Base-by-base conservation (phyloP, 352 stramenopile species). In the Phytopythium montanum region DNA sequence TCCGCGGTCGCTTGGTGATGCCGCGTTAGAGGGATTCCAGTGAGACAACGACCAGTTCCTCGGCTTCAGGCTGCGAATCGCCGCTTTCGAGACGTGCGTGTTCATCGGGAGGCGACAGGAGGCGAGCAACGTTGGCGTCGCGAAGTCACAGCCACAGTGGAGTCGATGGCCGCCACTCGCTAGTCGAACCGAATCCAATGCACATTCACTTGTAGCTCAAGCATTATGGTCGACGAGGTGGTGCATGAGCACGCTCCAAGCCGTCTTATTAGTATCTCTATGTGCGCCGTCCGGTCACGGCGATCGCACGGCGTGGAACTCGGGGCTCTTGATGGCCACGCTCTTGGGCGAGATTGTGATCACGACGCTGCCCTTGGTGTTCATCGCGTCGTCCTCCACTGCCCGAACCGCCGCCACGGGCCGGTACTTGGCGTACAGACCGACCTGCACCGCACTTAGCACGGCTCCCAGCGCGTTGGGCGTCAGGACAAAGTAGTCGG, bases 351-450 rank as follows among this genome's bases (percentile, higher is more conserved):
- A 68, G 25, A 72, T 26, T 0, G 61, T 54, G 36, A 72, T 60
- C 18, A 62, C 23, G 19, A 72, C 46, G 46, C 46, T 36, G 46
- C 46, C 46, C 46, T 53, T 53, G 9, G 46, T 38, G 25, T 53
- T 28, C 46, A 38, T 38, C 13, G 36, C 26, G 26, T 53, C 46
- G 26, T 53, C 46, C 5, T 1, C 13, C 4, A 23, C 25, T 1
- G 41, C n/a, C 13, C 39, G 23, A 19, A 29, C 44, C 0, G 7
- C 13, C 16, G 44, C 26, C 7, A 23, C 54, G 21, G 66, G 62
- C n/a, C 54, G 62, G 58, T 73, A 83, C 3, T 58, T 73, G 8
- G 75, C 66, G 54, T 76, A 86, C 8, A 86, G 63, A 28, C 68
- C 42, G 25, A 83, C 45, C 29, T 86, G 76, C 7, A 64, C 61